Conservation (phyloP, 345 rosid species). For the Eucalyptus lansdowneana region DNA sequence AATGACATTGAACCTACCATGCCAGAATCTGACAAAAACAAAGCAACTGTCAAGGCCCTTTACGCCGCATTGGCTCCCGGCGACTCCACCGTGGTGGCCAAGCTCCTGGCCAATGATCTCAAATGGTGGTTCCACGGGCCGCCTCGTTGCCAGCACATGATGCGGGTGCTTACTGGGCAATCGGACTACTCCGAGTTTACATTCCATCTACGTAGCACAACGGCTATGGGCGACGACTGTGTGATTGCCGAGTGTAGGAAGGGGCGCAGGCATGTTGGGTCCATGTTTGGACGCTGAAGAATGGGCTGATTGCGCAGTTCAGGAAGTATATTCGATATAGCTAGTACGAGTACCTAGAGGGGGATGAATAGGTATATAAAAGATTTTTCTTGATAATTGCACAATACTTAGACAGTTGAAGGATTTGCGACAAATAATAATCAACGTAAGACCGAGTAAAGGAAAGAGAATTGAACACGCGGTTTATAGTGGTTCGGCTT, state of each 20-base stretch:
- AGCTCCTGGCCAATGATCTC: constrained; percentile 46
- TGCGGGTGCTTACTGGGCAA: constrained; percentile 54
- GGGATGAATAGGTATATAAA: too few relatives aligned
- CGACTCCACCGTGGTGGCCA: constrained; percentile 9
- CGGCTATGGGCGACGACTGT: constrained; percentile 34
- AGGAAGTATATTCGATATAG: too few relatives aligned
- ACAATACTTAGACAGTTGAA: too few relatives aligned
- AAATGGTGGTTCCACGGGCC: constrained; percentile 96
- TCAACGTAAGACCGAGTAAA: too few relatives aligned
- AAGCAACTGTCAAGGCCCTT: too few relatives aligned
- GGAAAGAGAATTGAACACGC: too few relatives aligned
- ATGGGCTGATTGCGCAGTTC: constrained; percentile 46
- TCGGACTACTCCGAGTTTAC: constrained; percentile 21
- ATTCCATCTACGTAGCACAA: constrained; percentile 57
- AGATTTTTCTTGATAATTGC: too few relatives aligned
- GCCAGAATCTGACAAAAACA: not conserved
- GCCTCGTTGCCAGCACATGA: constrained; percentile 67
- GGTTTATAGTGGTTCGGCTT: too few relatives aligned
- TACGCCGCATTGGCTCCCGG: constrained; percentile 22
- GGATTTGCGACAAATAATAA: too few relatives aligned
- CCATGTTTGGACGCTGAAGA: constrained; percentile 68
- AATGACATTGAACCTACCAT: not conserved
- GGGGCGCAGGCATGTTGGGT: constrained; percentile 73
- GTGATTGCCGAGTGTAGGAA: constrained; percentile 78
- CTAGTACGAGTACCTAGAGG: too few relatives aligned